These are phyloP conservation scores for Phalaenopsis hybrid DNA, from an alignment of 116 monocot species.

Conservation along the genomic window DNA sequence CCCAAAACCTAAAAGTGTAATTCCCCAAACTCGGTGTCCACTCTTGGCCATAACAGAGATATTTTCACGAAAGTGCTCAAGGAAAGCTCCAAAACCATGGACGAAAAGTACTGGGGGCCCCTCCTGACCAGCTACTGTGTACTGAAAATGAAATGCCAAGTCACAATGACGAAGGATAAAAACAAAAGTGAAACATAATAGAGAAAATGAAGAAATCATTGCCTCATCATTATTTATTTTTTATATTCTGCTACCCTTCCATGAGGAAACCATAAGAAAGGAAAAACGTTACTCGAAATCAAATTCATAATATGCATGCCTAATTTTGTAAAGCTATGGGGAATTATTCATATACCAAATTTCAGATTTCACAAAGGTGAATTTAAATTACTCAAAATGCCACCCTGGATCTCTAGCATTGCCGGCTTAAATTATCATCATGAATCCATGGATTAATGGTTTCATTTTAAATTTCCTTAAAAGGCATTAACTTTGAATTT, in stretches of 20 bases:
- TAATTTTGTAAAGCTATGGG: neutral
- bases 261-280: neutral
- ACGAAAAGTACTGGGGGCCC: slow-evolving; percentile 83
- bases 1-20: slow-evolving; percentile 91
- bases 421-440: neutral
- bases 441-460: neutral
- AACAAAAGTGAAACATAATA: neutral
- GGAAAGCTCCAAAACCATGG: slow-evolving; percentile 97
- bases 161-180: neutral
- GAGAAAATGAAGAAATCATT: neutral
- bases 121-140: slow-evolving; percentile 61
- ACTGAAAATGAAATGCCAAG: slow-evolving; percentile 31
- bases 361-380: neutral
- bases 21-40: slow-evolving; percentile 80
- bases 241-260: neutral
- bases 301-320: neutral
- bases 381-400: neutral
- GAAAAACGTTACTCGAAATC: neutral
- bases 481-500: neutral
- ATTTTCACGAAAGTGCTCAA: slow-evolving; percentile 89
- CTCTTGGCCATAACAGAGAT: slow-evolving; percentile 58
- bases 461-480: neutral
- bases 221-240: neutral
- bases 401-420: neutral
- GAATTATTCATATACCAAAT: neutral